Evolutionary conservation across 805 yeast genomes (phyloP).

Genomic region (Starmera amethionina): DNA sequence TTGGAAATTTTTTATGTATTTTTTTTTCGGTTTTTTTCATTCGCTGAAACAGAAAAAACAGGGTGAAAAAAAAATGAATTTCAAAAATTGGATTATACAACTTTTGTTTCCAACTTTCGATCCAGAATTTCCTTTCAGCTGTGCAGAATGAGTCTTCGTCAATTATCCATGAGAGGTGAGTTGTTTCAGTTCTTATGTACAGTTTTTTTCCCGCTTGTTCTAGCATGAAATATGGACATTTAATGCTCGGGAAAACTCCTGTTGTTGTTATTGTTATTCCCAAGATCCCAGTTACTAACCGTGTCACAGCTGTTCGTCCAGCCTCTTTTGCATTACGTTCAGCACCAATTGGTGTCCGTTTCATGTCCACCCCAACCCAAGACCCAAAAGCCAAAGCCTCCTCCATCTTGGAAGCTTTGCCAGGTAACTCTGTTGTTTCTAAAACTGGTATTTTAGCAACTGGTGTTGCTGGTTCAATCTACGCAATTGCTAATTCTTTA

Average conservation of each 20-base stretch:
- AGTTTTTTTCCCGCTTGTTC: slow-evolving; percentile 23
- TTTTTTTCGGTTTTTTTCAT: no score
- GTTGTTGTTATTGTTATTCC: no score
- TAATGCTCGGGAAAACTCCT: slow-evolving; percentile 34
- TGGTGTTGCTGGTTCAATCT: slow-evolving; percentile 85
- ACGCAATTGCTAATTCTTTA: slow-evolving; percentile 89
- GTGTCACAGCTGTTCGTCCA: slow-evolving; percentile 13
- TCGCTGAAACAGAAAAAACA: no score
- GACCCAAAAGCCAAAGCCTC: slow-evolving; percentile 91
- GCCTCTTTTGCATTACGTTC: slow-evolving; percentile 25
- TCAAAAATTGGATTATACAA: no score
- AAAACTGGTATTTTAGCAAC: slow-evolving; percentile 96
- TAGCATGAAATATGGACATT: slow-evolving; percentile 47
- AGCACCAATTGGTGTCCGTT: slow-evolving; percentile 49
- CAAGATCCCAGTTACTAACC: no score
- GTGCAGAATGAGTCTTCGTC: slow-evolving; percentile 15
- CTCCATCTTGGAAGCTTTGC: slow-evolving; percentile 83
- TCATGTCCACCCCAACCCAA: slow-evolving; percentile 46
- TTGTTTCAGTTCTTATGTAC: slow-evolving; percentile 13
- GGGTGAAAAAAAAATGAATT: no score
- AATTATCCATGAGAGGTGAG: slow-evolving; percentile 21
- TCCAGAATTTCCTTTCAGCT: background rate
- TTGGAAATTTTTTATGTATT: no score
- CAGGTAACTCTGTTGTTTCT: slow-evolving; percentile 80
- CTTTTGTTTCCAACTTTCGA: no score